A percentile compares a stretch with the other conserved stretches of the same genome.
These are phyloP conservation scores for Hyphopichia fennica DNA, from an alignment of 1,139 yeast genomes.

Conservation along the genomic window DNA sequence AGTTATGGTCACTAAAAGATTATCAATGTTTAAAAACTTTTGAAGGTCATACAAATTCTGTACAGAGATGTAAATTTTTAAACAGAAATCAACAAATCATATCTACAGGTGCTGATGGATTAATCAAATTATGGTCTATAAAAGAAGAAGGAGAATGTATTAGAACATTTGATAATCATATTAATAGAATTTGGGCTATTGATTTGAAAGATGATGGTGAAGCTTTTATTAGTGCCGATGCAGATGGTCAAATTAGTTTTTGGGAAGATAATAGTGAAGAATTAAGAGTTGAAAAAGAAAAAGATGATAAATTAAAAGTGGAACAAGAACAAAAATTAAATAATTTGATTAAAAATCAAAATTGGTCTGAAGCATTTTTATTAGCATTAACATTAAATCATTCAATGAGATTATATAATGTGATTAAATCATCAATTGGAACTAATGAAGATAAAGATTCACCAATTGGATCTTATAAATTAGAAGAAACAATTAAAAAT, in stretches of 20 bases:
- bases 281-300: conserved; percentile 49
- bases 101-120: conserved; percentile 92
- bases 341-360: conserved; percentile 66
- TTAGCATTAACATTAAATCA: conserved; percentile 84
- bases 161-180: conserved; percentile 86
- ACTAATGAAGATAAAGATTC: conserved; percentile 46
- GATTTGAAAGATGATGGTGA: conserved; percentile 66
- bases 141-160: conserved; percentile 67
- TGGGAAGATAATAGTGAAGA: conserved; percentile 91
- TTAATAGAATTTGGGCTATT: conserved; percentile 92
- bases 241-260: conserved; percentile 85
- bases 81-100: conserved; percentile 68
- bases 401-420: conserved; percentile 78
- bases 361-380: conserved; percentile 87
- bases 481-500: conserved; percentile 63
- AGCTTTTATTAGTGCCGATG: conserved; percentile 82
- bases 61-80: conserved; percentile 75
- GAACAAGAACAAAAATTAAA: conserved; percentile 87
- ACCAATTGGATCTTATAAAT: conserved; percentile 57
- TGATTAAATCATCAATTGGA: conserved; percentile 56
- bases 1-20: conserved; percentile 83
- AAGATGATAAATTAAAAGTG: conserved; percentile 55
- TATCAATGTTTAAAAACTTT: conserved; percentile 76
- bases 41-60: conserved; percentile 94
- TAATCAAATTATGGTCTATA: conserved; percentile 86